These are phyloP conservation scores for Mucor circinelloides DNA, from an alignment of 371 early-diverging fungal genomes.

Conservation along the genomic window DNA sequence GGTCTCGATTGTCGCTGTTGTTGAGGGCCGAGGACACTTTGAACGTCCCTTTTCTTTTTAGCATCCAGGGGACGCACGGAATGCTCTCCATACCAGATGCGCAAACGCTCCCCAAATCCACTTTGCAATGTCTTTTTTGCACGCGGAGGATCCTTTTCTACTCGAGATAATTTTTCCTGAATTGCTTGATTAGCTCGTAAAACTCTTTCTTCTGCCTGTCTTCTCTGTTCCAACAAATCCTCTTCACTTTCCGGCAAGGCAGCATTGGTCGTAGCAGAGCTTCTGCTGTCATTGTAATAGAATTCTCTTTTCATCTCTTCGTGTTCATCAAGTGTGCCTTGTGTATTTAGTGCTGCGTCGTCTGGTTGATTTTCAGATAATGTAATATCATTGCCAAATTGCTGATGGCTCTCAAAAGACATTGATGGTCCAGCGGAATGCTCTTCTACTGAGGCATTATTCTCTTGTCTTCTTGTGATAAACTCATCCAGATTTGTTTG, in stretches of 20 bases:
- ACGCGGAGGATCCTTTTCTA: not conserved
- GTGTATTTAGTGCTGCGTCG: not conserved
- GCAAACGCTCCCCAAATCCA: not conserved
- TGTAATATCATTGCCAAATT: not conserved
- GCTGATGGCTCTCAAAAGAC: not conserved
- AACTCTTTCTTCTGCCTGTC: not conserved
- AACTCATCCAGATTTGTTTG: not conserved
- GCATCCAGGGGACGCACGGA: not conserved
- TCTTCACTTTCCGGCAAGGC: not conserved
- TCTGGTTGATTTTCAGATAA: not conserved
- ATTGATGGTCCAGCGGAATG: not conserved
- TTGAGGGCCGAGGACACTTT: not conserved
- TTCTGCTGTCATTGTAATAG: not conserved
- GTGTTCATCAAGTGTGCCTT: not conserved
- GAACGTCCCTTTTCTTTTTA: not conserved
- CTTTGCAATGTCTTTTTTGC: not conserved
- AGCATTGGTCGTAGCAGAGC: not conserved
- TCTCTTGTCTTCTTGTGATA: not conserved
- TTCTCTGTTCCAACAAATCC: not conserved
- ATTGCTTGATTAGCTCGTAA: not conserved
- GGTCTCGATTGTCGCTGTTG: not conserved
- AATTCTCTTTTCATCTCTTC: slow-evolving; percentile 4
- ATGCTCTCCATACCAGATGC: slow-evolving; percentile 18
- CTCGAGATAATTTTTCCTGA: not conserved
- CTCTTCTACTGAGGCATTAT: not conserved